Evolutionary conservation across 176 grass and related monocot species (phyloP), one percentile per base, ranked within the genome.

Genomic region (Otatea glauca): DNA sequence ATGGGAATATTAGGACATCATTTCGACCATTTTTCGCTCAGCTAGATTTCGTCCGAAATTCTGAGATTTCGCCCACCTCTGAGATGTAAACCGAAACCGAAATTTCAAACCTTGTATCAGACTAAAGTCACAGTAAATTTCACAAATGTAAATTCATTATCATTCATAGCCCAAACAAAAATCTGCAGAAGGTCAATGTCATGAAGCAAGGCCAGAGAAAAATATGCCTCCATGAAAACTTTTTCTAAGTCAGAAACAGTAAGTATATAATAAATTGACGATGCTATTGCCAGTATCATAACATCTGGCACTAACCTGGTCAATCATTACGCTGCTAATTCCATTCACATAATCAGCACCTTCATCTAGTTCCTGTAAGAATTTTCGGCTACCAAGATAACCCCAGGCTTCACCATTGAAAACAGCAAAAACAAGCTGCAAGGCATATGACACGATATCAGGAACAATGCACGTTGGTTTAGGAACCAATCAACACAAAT

Each of bases 381-480:
- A 92, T 73, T 92, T 95, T 47, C 93, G 86, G 70, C 96, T 98
- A 73, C 96, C 96, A 71, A 98, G 91, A 80, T 98, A 95, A 89
- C 96, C 96, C 96, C 96, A 98, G 74, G 93, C 88, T 84, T 98
- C 96, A 82, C 96, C 96, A 45, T 90, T 92, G 56, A 98, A 95
- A 94, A 88, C 81, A 86, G 85, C 86, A 70, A 98, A 98, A 44
- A 95, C 86, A 77, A 98, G 84, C 96, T 98, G 84, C 73, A 88
- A 51, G 17, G 25, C 29, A 50, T 72, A 66, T 65, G 23, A 38
- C 17, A 76, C 44, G 62, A 88, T 84, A 20, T 86, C 24, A 86
- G 70, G 56, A 70, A 83, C 10, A 61, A 34, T 5, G 78, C 24
- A 88, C 21, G 29, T 42, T 75, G 44, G 11, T 56, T 67, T 20